Conservation (phyloP, 345 rosid species). For the Hirschfeldia incana region DNA sequence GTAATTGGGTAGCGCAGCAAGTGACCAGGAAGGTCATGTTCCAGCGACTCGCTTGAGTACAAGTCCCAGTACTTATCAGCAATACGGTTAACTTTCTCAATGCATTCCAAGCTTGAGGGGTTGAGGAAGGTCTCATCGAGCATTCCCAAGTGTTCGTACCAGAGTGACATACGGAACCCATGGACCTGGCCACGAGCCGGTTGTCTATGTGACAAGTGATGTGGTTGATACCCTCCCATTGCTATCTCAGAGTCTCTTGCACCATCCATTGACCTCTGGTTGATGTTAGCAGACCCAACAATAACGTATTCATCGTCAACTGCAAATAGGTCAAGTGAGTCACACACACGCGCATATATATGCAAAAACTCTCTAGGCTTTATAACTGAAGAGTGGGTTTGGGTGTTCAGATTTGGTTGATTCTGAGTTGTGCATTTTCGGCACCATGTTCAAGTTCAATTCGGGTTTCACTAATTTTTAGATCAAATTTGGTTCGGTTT, state of each 20-base stretch:
- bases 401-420: neutral
- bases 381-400: neutral
- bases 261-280: slow-evolving; percentile 98
- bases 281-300: slow-evolving; percentile 97
- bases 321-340: slow-evolving; percentile 34
- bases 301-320: slow-evolving; percentile 97
- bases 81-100: slow-evolving; percentile 67
- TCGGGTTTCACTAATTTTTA: neutral
- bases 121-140: slow-evolving; percentile 69
- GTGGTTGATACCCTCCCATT: slow-evolving; percentile 95
- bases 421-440: neutral
- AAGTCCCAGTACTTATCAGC: slow-evolving; percentile 90
- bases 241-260: slow-evolving; percentile 98
- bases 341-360: neutral
- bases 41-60: slow-evolving; percentile 72
- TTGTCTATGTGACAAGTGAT: slow-evolving; percentile 71
- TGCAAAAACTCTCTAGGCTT: neutral
- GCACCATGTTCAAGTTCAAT: neutral
- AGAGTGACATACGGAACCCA: slow-evolving; percentile 91
- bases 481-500: neutral
- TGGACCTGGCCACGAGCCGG: slow-evolving; percentile 94
- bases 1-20: slow-evolving; percentile 84
- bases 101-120: slow-evolving; percentile 69
- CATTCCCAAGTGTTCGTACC: slow-evolving; percentile 98
- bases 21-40: slow-evolving; percentile 87